phyloP scores from a whole-genome alignment of 1,284 basidiomycete species.

The Cutaneotrichosporon sp. region DNA sequence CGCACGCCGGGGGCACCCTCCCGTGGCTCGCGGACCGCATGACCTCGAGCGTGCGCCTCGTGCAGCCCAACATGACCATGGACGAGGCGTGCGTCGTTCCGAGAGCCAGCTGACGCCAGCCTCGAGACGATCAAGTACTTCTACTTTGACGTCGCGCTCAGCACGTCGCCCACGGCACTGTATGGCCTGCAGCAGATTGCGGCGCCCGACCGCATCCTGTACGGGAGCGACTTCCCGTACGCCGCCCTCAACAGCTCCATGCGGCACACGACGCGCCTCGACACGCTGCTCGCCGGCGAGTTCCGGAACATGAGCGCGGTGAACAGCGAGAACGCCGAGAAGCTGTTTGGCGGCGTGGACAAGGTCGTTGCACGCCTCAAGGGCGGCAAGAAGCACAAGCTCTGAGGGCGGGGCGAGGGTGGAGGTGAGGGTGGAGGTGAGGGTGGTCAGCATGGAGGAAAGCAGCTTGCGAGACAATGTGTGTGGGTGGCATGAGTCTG shows the following conservation, averaged over 20 bases:
- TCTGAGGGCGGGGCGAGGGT: too few species aligned
- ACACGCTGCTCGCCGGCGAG: neutral
- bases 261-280: slow-evolving; percentile 13
- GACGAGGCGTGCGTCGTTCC: neutral
- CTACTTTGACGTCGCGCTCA: slow-evolving; percentile 15
- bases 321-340: neutral
- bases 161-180: slow-evolving; percentile 3
- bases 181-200: slow-evolving; percentile 8
- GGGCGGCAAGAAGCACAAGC: too few species aligned
- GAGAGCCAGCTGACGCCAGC: neutral
- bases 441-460: too few species aligned
- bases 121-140: neutral
- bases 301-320: neutral
- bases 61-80: neutral
- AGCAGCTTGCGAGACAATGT: too few species aligned
- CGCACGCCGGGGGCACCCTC: slow-evolving; percentile 11
- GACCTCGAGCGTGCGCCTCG: neutral
- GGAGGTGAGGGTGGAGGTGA: too few species aligned
- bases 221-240: slow-evolving; percentile 12
- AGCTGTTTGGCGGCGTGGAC: neutral
- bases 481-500: too few species aligned
- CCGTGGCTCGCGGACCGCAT: slow-evolving; percentile 15
- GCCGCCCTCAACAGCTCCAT: neutral
- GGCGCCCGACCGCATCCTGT: slow-evolving; percentile 12
- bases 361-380: neutral